Evolutionary conservation across 2,329 filamentous ascomycete genomes (phyloP), one percentile per base, ranked within the genome.

Genomic region (Alternaria panax): DNA sequence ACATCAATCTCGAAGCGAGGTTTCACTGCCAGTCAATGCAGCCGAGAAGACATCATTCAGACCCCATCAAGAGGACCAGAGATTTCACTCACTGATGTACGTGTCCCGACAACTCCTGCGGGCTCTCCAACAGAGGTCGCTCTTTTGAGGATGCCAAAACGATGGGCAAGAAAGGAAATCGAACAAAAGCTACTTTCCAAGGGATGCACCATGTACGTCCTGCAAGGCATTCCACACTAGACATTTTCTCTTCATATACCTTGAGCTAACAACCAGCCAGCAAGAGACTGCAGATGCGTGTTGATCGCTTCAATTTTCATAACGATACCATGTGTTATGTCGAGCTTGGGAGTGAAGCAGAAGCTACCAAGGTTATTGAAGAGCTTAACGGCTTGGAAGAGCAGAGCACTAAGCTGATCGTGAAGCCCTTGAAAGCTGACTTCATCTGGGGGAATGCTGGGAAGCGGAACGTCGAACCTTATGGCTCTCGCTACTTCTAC

Each of bases 231-330:
- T 27, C 12, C n/a, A 14, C 6, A 25, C 20, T 41, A 14, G 9
- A 9, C 5, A 27, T 24, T 18, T 48, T 14, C 3, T 25, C n/a
- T 30, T 63, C 56, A 62, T 9, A 38, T 36, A 51, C 27, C 22
- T n/a, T 54, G 38, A 54, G 7, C 53, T 58, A 45, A 51, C 24
- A 22, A 14, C 34, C 34, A 3, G 2, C 18, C 24, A 73, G 71
- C 34, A 67, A 64, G 52, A 62, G 42, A n/a, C 30, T 69, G 1
- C 56, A 66, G 32, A 38, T 69, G 20, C 55, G 32, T n/a, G 5
- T 72, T 18, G 63, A 72, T 53, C 67, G 67, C 28, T 72, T 70
- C 57, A 64, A 53, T 8, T 70, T 69, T 42, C 36, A 55, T 2
- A 59, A 59, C 34, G 51, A 62, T 20, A 57, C 32, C 4, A 51